Evolutionary conservation across 2,329 filamentous ascomycete genomes (phyloP).

Genomic region (Fusarium illudens): DNA sequence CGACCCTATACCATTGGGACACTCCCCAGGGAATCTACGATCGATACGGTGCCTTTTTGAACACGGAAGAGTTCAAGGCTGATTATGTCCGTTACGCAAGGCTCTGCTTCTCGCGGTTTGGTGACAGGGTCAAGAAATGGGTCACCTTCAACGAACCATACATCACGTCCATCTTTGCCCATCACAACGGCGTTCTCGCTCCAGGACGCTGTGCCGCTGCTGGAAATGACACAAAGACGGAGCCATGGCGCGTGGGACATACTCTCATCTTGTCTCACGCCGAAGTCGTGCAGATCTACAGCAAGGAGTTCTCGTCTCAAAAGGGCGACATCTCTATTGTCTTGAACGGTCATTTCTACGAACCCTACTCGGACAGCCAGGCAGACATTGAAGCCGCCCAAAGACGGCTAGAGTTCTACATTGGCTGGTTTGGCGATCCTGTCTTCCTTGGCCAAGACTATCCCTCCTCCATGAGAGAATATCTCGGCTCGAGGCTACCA

Average conservation of each 20-base stretch:
- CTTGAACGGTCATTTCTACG: not conserved
- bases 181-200: slow-evolving; percentile 30
- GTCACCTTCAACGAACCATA: slow-evolving; percentile 45
- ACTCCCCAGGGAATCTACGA: not conserved
- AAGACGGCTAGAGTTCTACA: not conserved
- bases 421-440: not conserved
- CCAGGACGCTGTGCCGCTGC: slow-evolving; percentile 17
- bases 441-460: not conserved
- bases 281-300: not conserved
- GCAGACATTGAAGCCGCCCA: not conserved
- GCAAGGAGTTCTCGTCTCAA: not conserved
- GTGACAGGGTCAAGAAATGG: slow-evolving; percentile 29
- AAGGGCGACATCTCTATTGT: not conserved
- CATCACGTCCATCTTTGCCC: slow-evolving; percentile 38
- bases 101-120: not conserved
- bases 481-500: not conserved
- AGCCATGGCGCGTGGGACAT: not conserved
- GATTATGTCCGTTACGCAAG: not conserved
- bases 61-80: not conserved
- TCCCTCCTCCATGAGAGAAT: not conserved
- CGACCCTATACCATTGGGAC: not conserved
- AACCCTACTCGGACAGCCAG: not conserved
- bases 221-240: not conserved
- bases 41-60: not conserved
- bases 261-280: not conserved